Conservation (phyloP, 257 asterid species). For the Przewalskia tangutica region DNA sequence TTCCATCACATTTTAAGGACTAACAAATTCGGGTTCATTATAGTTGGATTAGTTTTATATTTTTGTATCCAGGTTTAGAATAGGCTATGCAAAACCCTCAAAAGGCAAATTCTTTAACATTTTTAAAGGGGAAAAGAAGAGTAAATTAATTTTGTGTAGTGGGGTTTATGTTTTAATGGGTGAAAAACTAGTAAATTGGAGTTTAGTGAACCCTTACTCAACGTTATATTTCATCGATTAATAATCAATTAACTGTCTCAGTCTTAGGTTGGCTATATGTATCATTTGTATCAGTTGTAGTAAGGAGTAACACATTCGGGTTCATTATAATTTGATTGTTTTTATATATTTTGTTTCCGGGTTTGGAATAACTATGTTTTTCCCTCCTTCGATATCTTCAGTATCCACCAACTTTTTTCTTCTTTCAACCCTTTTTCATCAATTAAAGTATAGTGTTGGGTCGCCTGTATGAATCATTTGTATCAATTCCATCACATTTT, state of each 20-base stretch:
- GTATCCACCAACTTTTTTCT: neutral
- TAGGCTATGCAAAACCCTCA: neutral
- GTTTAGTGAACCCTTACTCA: constrained; percentile 71
- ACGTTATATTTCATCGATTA: neutral
- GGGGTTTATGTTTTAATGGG: neutral
- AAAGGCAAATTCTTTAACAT: neutral
- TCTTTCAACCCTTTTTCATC: neutral
- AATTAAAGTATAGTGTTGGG: no score
- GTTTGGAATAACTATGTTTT: no score
- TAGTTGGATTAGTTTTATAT: neutral
- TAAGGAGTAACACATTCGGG: no score
- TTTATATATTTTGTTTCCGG: no score
- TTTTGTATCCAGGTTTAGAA: neutral
- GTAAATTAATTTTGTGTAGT: neutral
- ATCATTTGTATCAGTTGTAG: no score
- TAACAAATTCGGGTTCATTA: neutral
- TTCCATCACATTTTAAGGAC: neutral
- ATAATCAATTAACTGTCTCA: no score
- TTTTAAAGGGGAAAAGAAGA: neutral
- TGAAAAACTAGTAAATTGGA: constrained; percentile 18
- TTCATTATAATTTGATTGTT: no score
- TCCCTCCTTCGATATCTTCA: neutral
- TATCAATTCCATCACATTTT: neutral
- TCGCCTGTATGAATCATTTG: neutral
- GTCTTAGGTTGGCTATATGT: no score